Base-by-base conservation (phyloP, 225 moss, liverwort and hornwort genomes). In the Anthoceros angustus region DNA sequence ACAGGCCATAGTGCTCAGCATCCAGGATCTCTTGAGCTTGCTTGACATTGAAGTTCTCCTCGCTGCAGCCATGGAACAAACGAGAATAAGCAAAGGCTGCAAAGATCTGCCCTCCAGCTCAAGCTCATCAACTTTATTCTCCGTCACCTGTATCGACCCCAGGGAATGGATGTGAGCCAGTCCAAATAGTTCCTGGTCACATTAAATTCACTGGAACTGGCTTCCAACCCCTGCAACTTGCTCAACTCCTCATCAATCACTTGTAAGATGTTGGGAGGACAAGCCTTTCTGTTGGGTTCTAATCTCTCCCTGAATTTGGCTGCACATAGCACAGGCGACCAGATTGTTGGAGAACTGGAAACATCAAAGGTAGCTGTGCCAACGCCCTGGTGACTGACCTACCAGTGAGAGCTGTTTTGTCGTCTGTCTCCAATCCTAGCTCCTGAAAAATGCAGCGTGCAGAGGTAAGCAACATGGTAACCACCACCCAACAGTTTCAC, bases 171-270 rank as follows among this genome's bases (percentile, higher is more conserved):
- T 15, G 85, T 79, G 41, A 98, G 88, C 95, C 88, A 98, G 77
- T 98, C 95, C 68, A 98, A 79, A 62, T 98, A 98, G 74, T 92
- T 98, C 68, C 91, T 84, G 60, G 90, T 95, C 70, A 95, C 88
- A 79, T 95, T 95, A 62, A 98, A 98, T 77, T 98, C 95, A 61
- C 91, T 98, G 18, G 91, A 98, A 78, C 92, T 98, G 20, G 91
- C 82, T 73, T 98, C 91, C 76, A 98, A 68, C 67, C 92, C 95
- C 72, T 98, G 95, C 71, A 98, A 75, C 81, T 98, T 98, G 82
- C 70, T 98, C 80, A 98, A 43, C 70, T 98, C 91, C 68, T 92
- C 95, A 64, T 98, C 95, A 74, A 98, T 98, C 41, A 92, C 95
- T 85, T 89, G 88, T 69, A 91, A 68, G 60, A 98, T 85, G 69